Evolutionary conservation across 306 rosid genomes (phyloP).

Genomic region (Hippophae gyantsensis): DNA sequence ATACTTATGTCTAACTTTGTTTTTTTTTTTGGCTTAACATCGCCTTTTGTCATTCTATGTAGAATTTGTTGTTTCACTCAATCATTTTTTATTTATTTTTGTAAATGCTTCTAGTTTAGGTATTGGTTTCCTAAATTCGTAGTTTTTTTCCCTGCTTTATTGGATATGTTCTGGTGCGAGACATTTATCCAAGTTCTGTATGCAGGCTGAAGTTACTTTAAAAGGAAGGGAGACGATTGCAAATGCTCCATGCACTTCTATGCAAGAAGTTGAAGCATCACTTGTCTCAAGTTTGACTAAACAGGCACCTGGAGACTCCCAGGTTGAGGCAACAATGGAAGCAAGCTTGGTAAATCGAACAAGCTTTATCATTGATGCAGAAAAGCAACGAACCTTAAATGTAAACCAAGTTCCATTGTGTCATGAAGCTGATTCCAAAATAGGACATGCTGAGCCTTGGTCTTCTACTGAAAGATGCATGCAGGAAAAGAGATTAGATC

Average conservation of each 20-base stretch:
- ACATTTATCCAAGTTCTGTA: conserved; percentile 7
- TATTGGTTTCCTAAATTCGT: not conserved
- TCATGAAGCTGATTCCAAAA: conserved; percentile 17
- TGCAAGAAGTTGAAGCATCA: conserved; percentile 17
- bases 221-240: conserved; percentile 25
- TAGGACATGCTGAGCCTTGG: conserved; percentile 25
- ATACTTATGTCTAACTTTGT: too few species aligned
- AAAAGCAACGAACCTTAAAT: conserved; percentile 19
- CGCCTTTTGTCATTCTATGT: too few species aligned
- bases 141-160: not conserved
- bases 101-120: not conserved
- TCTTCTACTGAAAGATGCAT: conserved; percentile 22
- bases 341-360: conserved; percentile 19
- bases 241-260: conserved; percentile 18
- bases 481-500: conserved; percentile 27
- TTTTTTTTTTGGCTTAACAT: too few species aligned
- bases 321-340: conserved; percentile 15
- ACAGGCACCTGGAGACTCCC: conserved; percentile 15
- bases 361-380: conserved; percentile 17
- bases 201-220: conserved; percentile 29
- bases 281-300: conserved; percentile 20
- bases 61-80: too few species aligned
- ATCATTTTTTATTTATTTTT: too few species aligned
- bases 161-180: conserved; percentile 17
- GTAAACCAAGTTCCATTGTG: conserved; percentile 21